Percentiles rank a stretch among this genome's conserved stretches.
These are phyloP conservation scores for Epichloe brachyelytri DNA, from an alignment of 2,329 filamentous ascomycete species.

Conservation along the genomic window DNA sequence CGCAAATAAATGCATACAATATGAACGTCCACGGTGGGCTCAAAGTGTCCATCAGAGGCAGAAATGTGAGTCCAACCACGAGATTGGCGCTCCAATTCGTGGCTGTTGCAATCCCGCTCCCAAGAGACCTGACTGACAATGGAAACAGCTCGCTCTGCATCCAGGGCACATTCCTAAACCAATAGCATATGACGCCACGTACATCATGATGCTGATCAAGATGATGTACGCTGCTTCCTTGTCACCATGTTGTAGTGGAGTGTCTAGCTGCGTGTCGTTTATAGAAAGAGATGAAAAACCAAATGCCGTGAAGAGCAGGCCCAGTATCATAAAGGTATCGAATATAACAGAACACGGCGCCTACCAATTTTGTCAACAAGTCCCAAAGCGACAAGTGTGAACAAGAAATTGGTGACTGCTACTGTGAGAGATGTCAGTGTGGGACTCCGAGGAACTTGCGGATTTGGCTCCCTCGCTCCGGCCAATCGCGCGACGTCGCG, in stretches of 20 bases:
- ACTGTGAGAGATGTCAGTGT: conserved; percentile 71
- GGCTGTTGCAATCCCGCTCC: conserved; percentile 60
- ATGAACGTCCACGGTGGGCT: conserved; percentile 68
- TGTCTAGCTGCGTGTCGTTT: conserved; percentile 9
- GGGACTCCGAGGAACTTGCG: no score
- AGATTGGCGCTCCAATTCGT: conserved; percentile 87
- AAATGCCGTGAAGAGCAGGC: conserved; percentile 56
- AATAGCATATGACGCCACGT: conserved; percentile 74
- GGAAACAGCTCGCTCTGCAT: conserved; percentile 91
- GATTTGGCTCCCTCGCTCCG: no score
- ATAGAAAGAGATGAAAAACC: conserved; percentile 57
- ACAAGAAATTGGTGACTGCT: conserved; percentile 70
- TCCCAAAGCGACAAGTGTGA: conserved; percentile 61
- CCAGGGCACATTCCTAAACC: conserved; percentile 88
- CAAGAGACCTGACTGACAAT: conserved; percentile 57
- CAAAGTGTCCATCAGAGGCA: conserved; percentile 72
- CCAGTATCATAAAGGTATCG: conserved; percentile 72
- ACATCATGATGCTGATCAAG: conserved; percentile 63
- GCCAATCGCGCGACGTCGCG: no score
- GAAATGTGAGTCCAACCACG: conserved; percentile 70
- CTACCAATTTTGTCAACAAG: conserved; percentile 72
- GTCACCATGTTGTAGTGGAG: conserved; percentile 8
- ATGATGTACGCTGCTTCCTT: conserved; percentile 41
- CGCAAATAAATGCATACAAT: conserved; percentile 63
- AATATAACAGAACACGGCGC: conserved; percentile 66